Evolutionary conservation across 2,329 filamentous ascomycete genomes (phyloP).

Genomic region (Xylariaceae sp.): DNA sequence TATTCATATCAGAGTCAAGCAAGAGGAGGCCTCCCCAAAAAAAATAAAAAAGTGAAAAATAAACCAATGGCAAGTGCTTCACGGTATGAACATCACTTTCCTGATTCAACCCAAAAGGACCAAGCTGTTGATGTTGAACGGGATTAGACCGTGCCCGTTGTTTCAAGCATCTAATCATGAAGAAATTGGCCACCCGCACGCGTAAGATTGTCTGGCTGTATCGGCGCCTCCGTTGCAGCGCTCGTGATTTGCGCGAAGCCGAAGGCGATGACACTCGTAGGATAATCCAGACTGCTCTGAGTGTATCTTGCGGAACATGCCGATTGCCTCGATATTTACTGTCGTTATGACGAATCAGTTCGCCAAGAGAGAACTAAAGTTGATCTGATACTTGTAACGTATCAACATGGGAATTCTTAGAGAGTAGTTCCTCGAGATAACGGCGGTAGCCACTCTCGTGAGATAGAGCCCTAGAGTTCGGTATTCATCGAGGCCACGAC

Average conservation of each 20-base stretch:
- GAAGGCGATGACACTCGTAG: not conserved
- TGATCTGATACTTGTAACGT: not conserved
- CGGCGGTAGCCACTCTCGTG: too few relatives aligned
- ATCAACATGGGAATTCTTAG: too few relatives aligned
- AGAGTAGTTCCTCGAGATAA: too few relatives aligned
- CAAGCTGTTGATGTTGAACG: slow-evolving; percentile 3
- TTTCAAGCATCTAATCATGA: slow-evolving; percentile 9
- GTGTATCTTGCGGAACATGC: slow-evolving; percentile 2
- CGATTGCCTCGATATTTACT: not conserved
- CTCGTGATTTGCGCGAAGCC: slow-evolving; percentile 7
- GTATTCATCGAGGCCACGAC: not conserved
- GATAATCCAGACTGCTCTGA: slow-evolving; percentile 1
- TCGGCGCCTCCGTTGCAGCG: slow-evolving; percentile 10
- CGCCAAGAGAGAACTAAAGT: not conserved
- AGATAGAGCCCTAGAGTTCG: too few relatives aligned
- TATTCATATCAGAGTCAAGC: slow-evolving; percentile 1
- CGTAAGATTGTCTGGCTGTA: slow-evolving; percentile 1
- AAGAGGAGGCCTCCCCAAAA: slow-evolving; percentile 1
- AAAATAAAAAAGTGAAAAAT: too few relatives aligned
- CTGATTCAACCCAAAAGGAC: not conserved
- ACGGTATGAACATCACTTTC: not conserved
- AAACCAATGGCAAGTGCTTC: not conserved
- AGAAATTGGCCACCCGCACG: slow-evolving; percentile 1
- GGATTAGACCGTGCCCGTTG: slow-evolving; percentile 1
- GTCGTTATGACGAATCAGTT: slow-evolving; percentile 1